These are phyloP conservation scores for Aspergillus homomorphus DNA, from an alignment of 495 filamentous ascomycete species.

Conservation along the genomic window DNA sequence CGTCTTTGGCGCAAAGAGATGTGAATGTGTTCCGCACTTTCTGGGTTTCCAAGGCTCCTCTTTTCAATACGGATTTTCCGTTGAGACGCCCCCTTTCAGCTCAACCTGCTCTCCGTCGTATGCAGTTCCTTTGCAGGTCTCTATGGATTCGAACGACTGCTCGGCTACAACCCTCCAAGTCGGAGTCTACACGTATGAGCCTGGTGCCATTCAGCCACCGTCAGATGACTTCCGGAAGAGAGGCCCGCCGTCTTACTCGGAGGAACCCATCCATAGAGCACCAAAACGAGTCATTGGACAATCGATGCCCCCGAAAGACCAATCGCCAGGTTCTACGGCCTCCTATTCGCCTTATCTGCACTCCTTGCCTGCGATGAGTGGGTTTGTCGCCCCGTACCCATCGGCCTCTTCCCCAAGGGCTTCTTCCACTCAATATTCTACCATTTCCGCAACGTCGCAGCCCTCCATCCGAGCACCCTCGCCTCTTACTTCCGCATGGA, in stretches of 20 bases:
- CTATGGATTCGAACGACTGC: conserved; percentile 65
- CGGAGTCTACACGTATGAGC: conserved; percentile 74
- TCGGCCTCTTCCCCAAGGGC: conserved; percentile 31
- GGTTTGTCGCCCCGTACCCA: conserved; percentile 30
- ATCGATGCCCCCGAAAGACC: conserved; percentile 39
- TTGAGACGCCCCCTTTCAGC: conserved; percentile 67
- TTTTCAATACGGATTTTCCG: conserved; percentile 69
- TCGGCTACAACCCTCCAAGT: conserved; percentile 62
- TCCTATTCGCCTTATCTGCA: conserved; percentile 48
- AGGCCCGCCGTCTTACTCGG: conserved; percentile 49
- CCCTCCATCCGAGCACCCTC: conserved; percentile 38
- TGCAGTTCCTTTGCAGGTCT: conserved; percentile 69
- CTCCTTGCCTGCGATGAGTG: conserved; percentile 34
- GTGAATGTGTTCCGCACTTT: conserved; percentile 59
- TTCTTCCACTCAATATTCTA: conserved; percentile 28
- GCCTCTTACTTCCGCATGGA: conserved; percentile 46
- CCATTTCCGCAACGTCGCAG: conserved; percentile 33
- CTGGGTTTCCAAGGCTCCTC: conserved; percentile 53
- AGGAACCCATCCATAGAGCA: conserved; percentile 34
- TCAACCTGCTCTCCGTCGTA: conserved; percentile 62
- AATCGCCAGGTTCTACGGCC: conserved; percentile 36
- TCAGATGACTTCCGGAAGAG: conserved; percentile 47
- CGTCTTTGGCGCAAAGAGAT: conserved; percentile 71
- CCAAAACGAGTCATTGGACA: conserved; percentile 46
- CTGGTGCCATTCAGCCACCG: conserved; percentile 35